These are phyloP conservation scores for Sarcodon aspratus DNA, from an alignment of 768 basidiomycete genomes.

Conservation along the genomic window DNA sequence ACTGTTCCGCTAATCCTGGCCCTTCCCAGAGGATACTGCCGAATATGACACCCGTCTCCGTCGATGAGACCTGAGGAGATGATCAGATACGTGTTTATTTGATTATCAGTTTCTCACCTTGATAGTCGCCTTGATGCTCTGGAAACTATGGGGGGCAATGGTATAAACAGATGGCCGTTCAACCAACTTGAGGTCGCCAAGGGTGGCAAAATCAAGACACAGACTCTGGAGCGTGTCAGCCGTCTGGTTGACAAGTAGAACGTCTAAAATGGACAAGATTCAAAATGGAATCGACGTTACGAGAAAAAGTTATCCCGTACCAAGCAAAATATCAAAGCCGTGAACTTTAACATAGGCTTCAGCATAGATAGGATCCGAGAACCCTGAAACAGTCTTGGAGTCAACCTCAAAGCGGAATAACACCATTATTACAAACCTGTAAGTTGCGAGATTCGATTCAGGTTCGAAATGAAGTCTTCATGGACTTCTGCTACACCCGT, in stretches of 20 bases:
- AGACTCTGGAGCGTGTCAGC: constrained; percentile 90
- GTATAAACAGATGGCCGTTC: constrained; percentile 93
- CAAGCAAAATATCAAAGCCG: constrained; percentile 92
- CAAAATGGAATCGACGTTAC: not conserved
- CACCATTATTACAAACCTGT: constrained; percentile 45
- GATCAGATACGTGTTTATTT: not conserved
- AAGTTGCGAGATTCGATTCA: constrained; percentile 86
- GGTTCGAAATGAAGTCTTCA: constrained; percentile 91
- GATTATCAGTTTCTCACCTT: constrained; percentile 37
- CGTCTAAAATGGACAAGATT: constrained; percentile 38
- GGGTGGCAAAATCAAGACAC: constrained; percentile 92
- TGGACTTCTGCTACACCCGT: constrained; percentile 76
- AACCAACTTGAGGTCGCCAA: constrained; percentile 94
- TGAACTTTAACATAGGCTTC: constrained; percentile 98
- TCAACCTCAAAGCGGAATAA: not conserved
- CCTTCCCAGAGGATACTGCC: constrained; percentile 97
- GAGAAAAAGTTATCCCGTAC: constrained; percentile 25
- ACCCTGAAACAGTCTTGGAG: constrained; percentile 36
- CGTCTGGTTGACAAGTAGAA: constrained; percentile 94
- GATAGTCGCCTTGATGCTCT: constrained; percentile 97
- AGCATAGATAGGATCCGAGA: constrained; percentile 97
- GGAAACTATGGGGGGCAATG: constrained; percentile 93
- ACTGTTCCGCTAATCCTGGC: constrained; percentile 75
- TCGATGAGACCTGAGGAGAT: constrained; percentile 66
- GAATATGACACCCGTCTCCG: constrained; percentile 97